A percentile compares a stretch with the other conserved stretches of the same genome.
Evolutionary conservation across 805 yeast species (phyloP).

Genomic region (Suhomyces sp.): DNA sequence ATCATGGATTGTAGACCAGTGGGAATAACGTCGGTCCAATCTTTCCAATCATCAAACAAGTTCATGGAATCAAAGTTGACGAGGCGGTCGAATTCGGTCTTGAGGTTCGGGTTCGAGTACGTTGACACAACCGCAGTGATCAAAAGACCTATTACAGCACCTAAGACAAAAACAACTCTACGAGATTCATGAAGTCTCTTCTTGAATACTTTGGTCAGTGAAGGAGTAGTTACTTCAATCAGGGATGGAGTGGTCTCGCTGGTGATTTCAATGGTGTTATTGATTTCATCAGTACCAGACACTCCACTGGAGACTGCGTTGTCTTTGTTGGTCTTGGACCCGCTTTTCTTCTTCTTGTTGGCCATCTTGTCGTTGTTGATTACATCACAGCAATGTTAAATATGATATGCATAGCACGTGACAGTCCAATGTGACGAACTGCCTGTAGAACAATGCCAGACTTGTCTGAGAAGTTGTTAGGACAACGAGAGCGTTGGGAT

Average conservation of each 20-base stretch:
- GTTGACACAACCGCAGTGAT: constrained; percentile 58
- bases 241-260: neutral
- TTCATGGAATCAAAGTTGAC: constrained; percentile 55
- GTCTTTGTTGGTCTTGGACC: neutral
- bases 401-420: neutral
- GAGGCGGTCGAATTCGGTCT: constrained; percentile 48
- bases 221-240: neutral
- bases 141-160: constrained; percentile 67
- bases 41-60: constrained; percentile 32
- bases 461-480: neutral
- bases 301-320: neutral
- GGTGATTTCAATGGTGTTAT: neutral
- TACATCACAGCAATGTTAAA: neutral
- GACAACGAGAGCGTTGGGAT: neutral
- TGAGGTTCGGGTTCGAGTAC: constrained; percentile 36
- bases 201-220: constrained; percentile 10
- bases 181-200: constrained; percentile 45
- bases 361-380: neutral
- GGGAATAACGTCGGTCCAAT: constrained; percentile 60
- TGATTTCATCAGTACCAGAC: neutral
- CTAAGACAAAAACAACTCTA: constrained; percentile 61
- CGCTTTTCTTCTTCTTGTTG: neutral
- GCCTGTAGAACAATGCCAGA: neutral
- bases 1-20: constrained; percentile 57
- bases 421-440: neutral